A percentile compares a stretch with the other conserved stretches of the same genome.
These are phyloP conservation scores for Bryoerythrophyllum caledonicum DNA, from an alignment of 225 moss, liverwort and hornwort genomes.

Conservation along the genomic window DNA sequence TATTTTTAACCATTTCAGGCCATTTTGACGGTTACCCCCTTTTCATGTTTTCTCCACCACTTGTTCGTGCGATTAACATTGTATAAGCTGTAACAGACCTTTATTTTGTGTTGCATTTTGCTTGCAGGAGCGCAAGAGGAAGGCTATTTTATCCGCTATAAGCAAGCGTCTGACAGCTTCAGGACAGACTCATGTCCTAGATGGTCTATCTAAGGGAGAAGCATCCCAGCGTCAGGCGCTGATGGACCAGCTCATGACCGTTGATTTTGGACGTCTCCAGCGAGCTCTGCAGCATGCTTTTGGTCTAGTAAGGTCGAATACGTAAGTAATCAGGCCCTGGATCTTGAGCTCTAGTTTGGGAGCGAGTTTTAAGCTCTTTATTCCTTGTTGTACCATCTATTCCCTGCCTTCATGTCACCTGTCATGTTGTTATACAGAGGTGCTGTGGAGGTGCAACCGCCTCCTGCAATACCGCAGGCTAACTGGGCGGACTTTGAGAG, in stretches of 20 bases:
- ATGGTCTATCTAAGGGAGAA: conserved; percentile 59
- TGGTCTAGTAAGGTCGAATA: conserved; percentile 26
- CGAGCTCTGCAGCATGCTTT: conserved; percentile 56
- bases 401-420: neutral
- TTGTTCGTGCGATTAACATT: neutral
- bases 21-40: neutral
- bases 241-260: conserved; percentile 62
- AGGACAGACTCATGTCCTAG: conserved; percentile 74
- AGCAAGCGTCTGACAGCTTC: conserved; percentile 69
- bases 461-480: conserved; percentile 58
- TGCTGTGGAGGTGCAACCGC: conserved; percentile 53
- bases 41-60: neutral
- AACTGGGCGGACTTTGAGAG: conserved; percentile 63
- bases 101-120: conserved; percentile 7
- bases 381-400: neutral
- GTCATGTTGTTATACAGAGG: conserved; percentile 15
- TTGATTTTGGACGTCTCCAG: conserved; percentile 72
- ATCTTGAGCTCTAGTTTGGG: neutral
- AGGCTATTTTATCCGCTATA: conserved; percentile 63
- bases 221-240: conserved; percentile 56
- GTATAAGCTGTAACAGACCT: neutral
- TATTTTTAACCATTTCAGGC: neutral
- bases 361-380: neutral
- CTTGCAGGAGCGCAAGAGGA: conserved; percentile 73
- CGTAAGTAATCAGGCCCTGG: conserved; percentile 37